A percentile compares a stretch with the other conserved stretches of the same genome.
Evolutionary conservation across 495 filamentous ascomycete genomes (phyloP).

Genomic region (Xylaria flabelliformis): DNA sequence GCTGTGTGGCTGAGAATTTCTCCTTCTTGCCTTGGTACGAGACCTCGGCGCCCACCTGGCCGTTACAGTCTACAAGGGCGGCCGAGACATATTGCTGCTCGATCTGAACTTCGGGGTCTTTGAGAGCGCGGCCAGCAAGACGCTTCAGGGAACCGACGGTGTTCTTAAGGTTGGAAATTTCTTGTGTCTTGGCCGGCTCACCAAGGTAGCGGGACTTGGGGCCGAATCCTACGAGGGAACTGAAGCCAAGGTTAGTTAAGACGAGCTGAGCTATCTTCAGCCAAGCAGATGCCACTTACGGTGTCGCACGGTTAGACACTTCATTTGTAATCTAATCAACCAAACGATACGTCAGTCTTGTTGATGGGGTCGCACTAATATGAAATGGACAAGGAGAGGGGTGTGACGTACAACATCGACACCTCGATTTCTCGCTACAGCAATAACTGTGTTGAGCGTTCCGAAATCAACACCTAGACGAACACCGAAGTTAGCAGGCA

Average conservation of each 20-base stretch:
- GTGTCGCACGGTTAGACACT: slow-evolving; percentile 97
- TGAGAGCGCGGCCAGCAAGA: slow-evolving; percentile 81
- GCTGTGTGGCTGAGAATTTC: slow-evolving; percentile 87
- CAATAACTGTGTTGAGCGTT: slow-evolving; percentile 95
- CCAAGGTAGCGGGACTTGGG: slow-evolving; percentile 92
- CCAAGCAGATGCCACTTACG: slow-evolving; percentile 65
- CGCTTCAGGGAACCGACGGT: slow-evolving; percentile 93
- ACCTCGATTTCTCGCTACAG: slow-evolving; percentile 95
- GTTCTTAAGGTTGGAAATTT: slow-evolving; percentile 99
- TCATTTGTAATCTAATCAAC: slow-evolving; percentile 88
- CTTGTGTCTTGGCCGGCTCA: slow-evolving; percentile 96
- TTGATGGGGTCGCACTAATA: slow-evolving; percentile 3
- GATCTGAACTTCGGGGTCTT: slow-evolving; percentile 88
- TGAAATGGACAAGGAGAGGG: slow-evolving; percentile 21
- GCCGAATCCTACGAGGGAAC: slow-evolving; percentile 92
- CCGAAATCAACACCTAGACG: slow-evolving; percentile 86
- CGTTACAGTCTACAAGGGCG: slow-evolving; percentile 84
- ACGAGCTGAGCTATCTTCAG: slow-evolving; percentile 2
- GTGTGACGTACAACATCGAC: slow-evolving; percentile 92
- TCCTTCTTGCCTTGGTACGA: slow-evolving; percentile 94
- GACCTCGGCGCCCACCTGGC: slow-evolving; percentile 94
- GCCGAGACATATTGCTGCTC: slow-evolving; percentile 94
- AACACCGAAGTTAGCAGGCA: slow-evolving; percentile 25
- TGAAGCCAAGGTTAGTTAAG: slow-evolving; percentile 45
- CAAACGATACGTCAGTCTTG: slow-evolving; percentile 34